Conservation (phyloP, 345 rosid genomes). For the Bruguiera gymnorhiza region DNA sequence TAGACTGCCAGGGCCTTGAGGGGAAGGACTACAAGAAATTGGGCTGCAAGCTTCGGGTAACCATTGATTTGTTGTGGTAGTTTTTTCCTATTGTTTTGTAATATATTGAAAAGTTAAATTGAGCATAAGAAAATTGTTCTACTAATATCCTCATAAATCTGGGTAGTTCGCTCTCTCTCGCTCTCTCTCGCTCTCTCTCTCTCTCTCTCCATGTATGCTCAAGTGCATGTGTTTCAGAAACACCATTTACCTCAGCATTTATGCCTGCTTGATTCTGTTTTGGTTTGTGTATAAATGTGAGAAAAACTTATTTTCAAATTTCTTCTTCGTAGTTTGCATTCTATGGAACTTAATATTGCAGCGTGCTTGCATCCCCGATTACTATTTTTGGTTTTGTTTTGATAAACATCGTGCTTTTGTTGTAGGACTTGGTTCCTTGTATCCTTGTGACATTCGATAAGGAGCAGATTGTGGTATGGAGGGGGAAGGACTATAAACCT, state of each 20-base stretch:
- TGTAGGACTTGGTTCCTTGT: conserved; percentile 83
- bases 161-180: no score
- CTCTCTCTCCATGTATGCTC: no score
- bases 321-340: no score
- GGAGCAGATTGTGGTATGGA: conserved; percentile 88
- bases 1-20: conserved; percentile 83
- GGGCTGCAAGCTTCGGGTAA: conserved; percentile 88
- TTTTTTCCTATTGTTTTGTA: background rate
- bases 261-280: no score
- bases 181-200: no score
- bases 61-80: background rate
- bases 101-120: background rate
- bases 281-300: no score
- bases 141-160: no score
- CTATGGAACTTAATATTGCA: no score
- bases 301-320: no score
- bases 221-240: no score
- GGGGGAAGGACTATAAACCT: conserved; percentile 66
- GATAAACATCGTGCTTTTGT: background rate
- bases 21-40: conserved; percentile 87
- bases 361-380: background rate
- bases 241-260: no score
- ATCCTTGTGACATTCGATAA: conserved; percentile 81
- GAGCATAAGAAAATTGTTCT: background rate
- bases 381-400: background rate